Evolutionary conservation across 352 stramenopile species (phyloP), one percentile per base, ranked within the genome.

Genomic region (Phytophthora podocarpi): DNA sequence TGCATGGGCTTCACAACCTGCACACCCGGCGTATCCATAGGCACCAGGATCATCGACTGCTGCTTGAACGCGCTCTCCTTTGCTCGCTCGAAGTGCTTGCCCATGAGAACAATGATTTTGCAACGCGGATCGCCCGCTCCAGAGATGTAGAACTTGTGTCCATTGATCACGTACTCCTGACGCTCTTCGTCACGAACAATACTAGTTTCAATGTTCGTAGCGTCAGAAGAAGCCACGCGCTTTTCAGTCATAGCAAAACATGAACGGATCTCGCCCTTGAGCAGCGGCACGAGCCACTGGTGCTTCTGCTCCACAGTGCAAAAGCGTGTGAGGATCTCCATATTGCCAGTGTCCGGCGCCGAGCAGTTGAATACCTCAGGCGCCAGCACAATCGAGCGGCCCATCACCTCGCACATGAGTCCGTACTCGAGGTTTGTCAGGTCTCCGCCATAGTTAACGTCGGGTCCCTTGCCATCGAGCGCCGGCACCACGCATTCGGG

Each of bases 161-260:
- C 96, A 55, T 97, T 98, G 71, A 98, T 91, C 11, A 98, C 82
- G 70, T 98, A 99, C 40, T 90, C 88, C 11, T 81, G 71, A 5
- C 72, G 80, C 49, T 70, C 59, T 40, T 89, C 77, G 41, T 94
- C 82, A 45, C 78, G 76, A 28, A 78, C 63, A 45, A 97, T 91
- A 46, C 76, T 70, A 6, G 87, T 94, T 62, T 91, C 74, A 24
- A 99, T 97, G 82, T 99, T 99, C 11, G 91, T 98, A 6, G 97
- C 95, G 75, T 99, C 97, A 16, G 89, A 98, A 5, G 83, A 97
- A 5, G 96, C 96, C 43, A 99, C 96, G 35, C 89, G 81, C 36
- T 96, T 97, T 72, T 99, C 96, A 0, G 97, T 99, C 97, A 99
- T 99, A 35, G 97, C 82, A 77, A 99, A 99, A 45, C 89, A 95